Evolutionary conservation across 139 green algal species (phyloP), one percentile per base, ranked within the genome.

Genomic region (Coelastrella sp.): DNA sequence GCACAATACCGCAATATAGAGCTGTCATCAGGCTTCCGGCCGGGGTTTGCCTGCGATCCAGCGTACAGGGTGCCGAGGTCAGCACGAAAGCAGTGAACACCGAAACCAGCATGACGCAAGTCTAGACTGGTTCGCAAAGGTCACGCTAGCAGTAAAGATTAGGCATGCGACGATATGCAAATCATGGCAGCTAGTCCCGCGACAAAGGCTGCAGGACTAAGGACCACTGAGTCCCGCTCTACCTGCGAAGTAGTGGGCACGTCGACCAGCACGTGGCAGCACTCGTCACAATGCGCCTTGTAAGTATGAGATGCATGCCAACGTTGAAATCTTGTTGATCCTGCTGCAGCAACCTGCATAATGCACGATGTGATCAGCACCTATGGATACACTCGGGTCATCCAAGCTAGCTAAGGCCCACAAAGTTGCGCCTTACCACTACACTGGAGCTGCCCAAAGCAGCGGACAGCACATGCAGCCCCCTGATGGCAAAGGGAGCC

Each of bases 161-260:
- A 49, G 35, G 35, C 3, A 49, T 49, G 35, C 35, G 3, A 49
- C 35, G 35, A 3, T 49, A 3, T 49, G 35, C 35, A 49, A 49
- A 49, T 49, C 35, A 3, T 49, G 35, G 35, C 35, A 49, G 35
- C 35, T 49, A 49, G 1, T 49, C 35, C 35, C 35, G 35, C 3
- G 35, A 49, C 35, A 49, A 49, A 49, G 35, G 63, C 63, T 70
- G 63, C 63, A 22, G 63, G 12, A 70, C 12, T 22, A 14, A 70
- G 63, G 15, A 12, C 12, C 76, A 8, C 12, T 24, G 24, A 59
- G 76, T 10, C 27, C 12, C 8, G 24, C n/a, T 20, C 17, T 27
- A 81, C 84, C 84, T 88, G 84, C 22, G 49, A 72, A n/a, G 84
- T 88, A 68, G 84, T 88, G 84, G 84, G 84, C 20, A 88, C 84